Evolutionary conservation across 2,329 filamentous ascomycete species (phyloP).

Genomic region (Phaeosphaeria sp.): DNA sequence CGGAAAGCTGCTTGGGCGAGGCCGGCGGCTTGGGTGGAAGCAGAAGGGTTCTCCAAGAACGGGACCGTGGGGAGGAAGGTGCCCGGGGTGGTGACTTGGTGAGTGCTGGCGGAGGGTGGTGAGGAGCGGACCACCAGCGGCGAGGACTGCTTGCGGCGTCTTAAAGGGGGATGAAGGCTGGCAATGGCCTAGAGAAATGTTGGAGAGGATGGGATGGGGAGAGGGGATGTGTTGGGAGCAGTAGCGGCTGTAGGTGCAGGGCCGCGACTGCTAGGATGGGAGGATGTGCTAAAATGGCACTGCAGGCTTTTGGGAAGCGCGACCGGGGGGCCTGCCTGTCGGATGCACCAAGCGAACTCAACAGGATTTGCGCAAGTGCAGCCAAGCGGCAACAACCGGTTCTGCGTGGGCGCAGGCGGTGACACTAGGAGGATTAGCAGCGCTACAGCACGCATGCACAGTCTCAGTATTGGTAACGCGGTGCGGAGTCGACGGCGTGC

Average conservation of each 20-base stretch:
- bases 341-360: slow-evolving; percentile 23
- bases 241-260: slow-evolving; percentile 40
- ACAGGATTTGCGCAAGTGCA: slow-evolving; percentile 7
- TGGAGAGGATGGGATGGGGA: slow-evolving; percentile 28
- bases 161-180: slow-evolving; percentile 42
- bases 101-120: slow-evolving; percentile 16
- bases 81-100: slow-evolving; percentile 24
- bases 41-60: slow-evolving; percentile 14
- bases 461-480: neutral
- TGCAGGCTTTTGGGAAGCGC: slow-evolving; percentile 17
- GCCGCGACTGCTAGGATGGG: slow-evolving; percentile 33
- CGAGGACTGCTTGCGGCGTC: slow-evolving; percentile 25
- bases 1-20: slow-evolving; percentile 24
- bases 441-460: slow-evolving; percentile 15
- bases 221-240: slow-evolving; percentile 41
- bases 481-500: neutral
- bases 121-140: slow-evolving; percentile 18
- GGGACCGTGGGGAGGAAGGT: slow-evolving; percentile 24
- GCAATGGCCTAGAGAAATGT: slow-evolving; percentile 40
- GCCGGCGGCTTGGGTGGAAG: slow-evolving; percentile 38
- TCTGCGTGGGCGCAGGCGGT: slow-evolving; percentile 7
- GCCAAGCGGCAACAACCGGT: slow-evolving; percentile 41
- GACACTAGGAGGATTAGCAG: slow-evolving; percentile 11
- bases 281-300: slow-evolving; percentile 24
- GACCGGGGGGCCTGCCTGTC: slow-evolving; percentile 24